Evolutionary conservation across 179 eudicot genomes (phyloP), one percentile per base, ranked within the genome.

Genomic region (Corrigiola litoralis): DNA sequence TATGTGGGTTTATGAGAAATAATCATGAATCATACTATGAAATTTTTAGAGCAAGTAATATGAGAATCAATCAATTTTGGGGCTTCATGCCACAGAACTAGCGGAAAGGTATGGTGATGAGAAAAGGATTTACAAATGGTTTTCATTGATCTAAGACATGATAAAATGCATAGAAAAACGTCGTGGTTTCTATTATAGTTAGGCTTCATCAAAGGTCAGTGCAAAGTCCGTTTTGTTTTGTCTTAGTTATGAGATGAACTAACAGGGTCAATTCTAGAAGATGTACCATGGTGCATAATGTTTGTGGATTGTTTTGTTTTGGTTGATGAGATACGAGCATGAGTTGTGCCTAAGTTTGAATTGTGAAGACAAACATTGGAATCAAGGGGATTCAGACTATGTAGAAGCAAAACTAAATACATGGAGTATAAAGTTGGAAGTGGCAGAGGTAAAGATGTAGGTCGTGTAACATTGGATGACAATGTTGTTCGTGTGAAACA

Each of bases 281-380:
- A n/a, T 44, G 48, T 44, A 44, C 48, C 48, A 44, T 44, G 48
- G 48, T 44, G 48, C n/a, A 44, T 44, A n/a, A 44, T 44, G 48
- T 44, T 44, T 14, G 48, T n/a, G n/a, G 48, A 44, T 44, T 6
- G 14, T 44, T 5, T 44, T 14, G 17, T 44, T 4, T 16, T 44
- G 48, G n/a, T 44, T 8, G n/a, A 44, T 44, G 48, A 44, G 48
- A 44, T n/a, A 14, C 6, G 48, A 3, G 48, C n/a, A 44, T 9
- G 48, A 5, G 48, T 44, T 5, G 14, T 5, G 6, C 4, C 48
- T 4, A 44, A 44, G 48, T 16, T 44, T 3, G 48, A 44, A 16
- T 8, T 9, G n/a, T 44, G 48, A n/a, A n/a, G n/a, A n/a, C n/a
- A n/a, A n/a, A n/a, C n/a, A n/a, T n/a, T n/a, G n/a, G n/a, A n/a